These are phyloP conservation scores for Saccharomycopsis guyanensis DNA, from an alignment of 805 yeast species.

Conservation along the genomic window DNA sequence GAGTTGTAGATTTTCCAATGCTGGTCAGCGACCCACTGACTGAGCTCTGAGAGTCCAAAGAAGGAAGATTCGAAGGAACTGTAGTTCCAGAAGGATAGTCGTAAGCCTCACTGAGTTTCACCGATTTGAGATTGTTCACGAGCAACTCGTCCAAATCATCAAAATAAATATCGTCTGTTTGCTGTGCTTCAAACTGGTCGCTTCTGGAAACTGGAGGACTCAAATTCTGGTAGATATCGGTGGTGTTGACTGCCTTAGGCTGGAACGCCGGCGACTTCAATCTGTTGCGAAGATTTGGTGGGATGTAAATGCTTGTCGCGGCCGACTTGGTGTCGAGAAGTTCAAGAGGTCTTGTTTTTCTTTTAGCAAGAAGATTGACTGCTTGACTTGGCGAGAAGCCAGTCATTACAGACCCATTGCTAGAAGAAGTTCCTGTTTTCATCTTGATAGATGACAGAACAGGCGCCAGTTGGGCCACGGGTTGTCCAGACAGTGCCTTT, in stretches of 20 bases:
- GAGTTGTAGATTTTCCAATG: background rate
- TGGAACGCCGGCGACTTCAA: slow-evolving; percentile 20
- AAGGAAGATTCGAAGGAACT: slow-evolving; percentile 3
- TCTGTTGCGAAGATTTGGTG: slow-evolving; percentile 20
- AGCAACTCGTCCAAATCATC: slow-evolving; percentile 39
- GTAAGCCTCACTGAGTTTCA: background rate
- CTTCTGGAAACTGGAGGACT: slow-evolving; percentile 1
- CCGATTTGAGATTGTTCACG: slow-evolving; percentile 24
- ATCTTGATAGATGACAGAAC: too few species aligned
- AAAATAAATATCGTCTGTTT: slow-evolving; percentile 64
- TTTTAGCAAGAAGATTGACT: background rate
- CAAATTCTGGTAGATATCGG: slow-evolving; percentile 15
- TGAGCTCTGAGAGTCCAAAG: background rate
- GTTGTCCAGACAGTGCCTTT: too few species aligned
- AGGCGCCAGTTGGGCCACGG: too few species aligned
- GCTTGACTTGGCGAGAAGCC: background rate
- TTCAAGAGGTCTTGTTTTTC: background rate
- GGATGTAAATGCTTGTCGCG: slow-evolving; percentile 13
- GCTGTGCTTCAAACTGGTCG: slow-evolving; percentile 13
- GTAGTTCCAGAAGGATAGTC: slow-evolving; percentile 4
- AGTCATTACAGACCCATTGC: background rate
- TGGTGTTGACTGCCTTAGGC: slow-evolving; percentile 16
- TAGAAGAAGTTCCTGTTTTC: background rate
- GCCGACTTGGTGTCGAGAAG: slow-evolving; percentile 6
- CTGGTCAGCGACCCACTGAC: slow-evolving; percentile 1